Conservation (phyloP, 768 basidiomycete species). For the Suillus lakei region DNA sequence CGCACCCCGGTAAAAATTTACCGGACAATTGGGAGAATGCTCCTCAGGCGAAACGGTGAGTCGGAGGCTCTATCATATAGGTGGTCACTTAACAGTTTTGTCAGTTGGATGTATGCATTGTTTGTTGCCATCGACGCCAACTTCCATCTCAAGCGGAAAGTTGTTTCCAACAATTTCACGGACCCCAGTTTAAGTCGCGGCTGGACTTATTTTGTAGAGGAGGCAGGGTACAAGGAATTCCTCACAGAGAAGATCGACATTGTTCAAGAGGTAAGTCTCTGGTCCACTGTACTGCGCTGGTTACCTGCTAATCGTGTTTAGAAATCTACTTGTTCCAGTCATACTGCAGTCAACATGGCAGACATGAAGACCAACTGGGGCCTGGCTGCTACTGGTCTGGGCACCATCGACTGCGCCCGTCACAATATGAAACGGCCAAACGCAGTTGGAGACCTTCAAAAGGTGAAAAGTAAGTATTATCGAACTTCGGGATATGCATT, state of each 20-base stretch:
- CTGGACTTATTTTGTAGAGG: slow-evolving; percentile 31
- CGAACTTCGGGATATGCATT: no score
- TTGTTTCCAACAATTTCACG: slow-evolving; percentile 8
- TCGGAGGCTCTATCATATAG: no score
- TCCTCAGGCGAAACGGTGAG: slow-evolving; percentile 19
- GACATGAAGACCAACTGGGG: not conserved
- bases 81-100: not conserved
- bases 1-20: slow-evolving; percentile 32
- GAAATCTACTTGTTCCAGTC: no score
- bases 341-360: slow-evolving; percentile 1
- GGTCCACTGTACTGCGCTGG: no score
- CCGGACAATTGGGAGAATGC: slow-evolving; percentile 22
- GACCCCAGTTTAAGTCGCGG: slow-evolving; percentile 29
- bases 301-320: not conserved
- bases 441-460: slow-evolving; percentile 17
- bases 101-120: slow-evolving; percentile 24
- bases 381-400: slow-evolving; percentile 14
- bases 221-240: slow-evolving; percentile 21
- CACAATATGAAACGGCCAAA: slow-evolving; percentile 18
- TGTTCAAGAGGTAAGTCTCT: slow-evolving; percentile 24
- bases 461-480: slow-evolving; percentile 18
- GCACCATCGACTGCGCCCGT: slow-evolving; percentile 15
- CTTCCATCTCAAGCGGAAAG: slow-evolving; percentile 30
- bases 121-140: slow-evolving; percentile 34
- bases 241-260: slow-evolving; percentile 12